Conservation (phyloP, 2,329 filamentous ascomycete species). For the Basipetospora chlamydospora region DNA sequence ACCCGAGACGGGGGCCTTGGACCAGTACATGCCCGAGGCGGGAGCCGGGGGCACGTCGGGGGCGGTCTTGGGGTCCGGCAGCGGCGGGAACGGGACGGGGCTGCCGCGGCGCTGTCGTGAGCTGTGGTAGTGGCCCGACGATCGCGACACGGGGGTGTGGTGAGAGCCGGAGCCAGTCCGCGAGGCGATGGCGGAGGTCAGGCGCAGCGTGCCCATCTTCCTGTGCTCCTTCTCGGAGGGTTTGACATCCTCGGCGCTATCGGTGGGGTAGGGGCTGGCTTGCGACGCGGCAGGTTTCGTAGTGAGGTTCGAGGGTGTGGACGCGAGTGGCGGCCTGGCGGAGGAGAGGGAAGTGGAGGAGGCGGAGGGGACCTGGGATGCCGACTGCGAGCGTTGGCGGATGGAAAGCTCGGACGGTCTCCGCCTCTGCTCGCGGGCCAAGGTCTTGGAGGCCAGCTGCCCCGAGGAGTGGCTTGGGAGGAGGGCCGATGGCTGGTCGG, state of each 20-base stretch:
- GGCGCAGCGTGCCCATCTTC: constrained; percentile 31
- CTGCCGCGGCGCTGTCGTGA: constrained; percentile 20
- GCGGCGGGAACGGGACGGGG: constrained; percentile 38
- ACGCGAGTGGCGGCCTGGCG: constrained; percentile 8
- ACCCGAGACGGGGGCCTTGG: constrained; percentile 48
- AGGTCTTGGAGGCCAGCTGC: constrained; percentile 40
- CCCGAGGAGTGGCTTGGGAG: constrained; percentile 47
- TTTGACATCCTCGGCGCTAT: constrained; percentile 10
- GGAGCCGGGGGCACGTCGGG: constrained; percentile 48
- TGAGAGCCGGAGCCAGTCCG: constrained; percentile 9
- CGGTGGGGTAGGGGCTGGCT: constrained; percentile 8
- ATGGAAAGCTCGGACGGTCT: constrained; percentile 37
- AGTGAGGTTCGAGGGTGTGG: constrained; percentile 4
- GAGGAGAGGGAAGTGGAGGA: constrained; percentile 12
- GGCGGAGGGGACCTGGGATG: constrained; percentile 11
- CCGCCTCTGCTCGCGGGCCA: constrained; percentile 28
- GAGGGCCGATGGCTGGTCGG: constrained; percentile 21
- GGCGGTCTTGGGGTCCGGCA: constrained; percentile 39
- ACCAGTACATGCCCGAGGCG: constrained; percentile 62
- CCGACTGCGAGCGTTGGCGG: constrained; percentile 39
- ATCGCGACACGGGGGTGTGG: constrained; percentile 14
- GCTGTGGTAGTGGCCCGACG: too few species aligned
- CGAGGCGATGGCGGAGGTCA: constrained; percentile 35
- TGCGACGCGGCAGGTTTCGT: constrained; percentile 14
- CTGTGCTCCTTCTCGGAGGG: constrained; percentile 17